Evolutionary conservation across 2,329 filamentous ascomycete species (phyloP).

Genomic region (Myrmaecium sp.): DNA sequence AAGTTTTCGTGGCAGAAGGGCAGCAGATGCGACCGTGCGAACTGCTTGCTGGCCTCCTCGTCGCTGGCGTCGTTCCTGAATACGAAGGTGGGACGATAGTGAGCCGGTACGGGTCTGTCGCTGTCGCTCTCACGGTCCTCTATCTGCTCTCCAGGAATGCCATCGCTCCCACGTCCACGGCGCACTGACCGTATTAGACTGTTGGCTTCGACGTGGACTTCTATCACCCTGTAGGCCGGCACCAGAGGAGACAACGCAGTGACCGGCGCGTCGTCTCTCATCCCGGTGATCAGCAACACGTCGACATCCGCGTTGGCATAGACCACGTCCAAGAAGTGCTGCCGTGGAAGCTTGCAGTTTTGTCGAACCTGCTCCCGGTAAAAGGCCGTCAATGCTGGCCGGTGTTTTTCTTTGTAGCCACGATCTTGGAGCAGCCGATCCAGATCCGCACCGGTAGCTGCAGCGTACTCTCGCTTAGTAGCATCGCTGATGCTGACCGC

Average conservation of each 20-base stretch:
- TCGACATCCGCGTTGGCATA: slow-evolving; percentile 25
- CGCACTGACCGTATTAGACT: slow-evolving; percentile 21
- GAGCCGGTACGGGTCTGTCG: no score
- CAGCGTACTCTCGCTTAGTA: slow-evolving; percentile 41
- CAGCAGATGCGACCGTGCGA: slow-evolving; percentile 27
- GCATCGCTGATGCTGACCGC: slow-evolving; percentile 39
- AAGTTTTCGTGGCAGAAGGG: slow-evolving; percentile 32
- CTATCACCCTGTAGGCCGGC: slow-evolving; percentile 34
- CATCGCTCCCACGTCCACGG: slow-evolving; percentile 11
- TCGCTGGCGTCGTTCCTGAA: slow-evolving; percentile 37
- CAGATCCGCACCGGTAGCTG: slow-evolving; percentile 29
- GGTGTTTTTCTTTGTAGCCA: slow-evolving; percentile 44
- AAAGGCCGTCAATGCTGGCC: slow-evolving; percentile 33
- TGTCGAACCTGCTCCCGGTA: slow-evolving; percentile 29
- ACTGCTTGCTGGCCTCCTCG: slow-evolving; percentile 19
- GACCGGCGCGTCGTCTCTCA: slow-evolving; percentile 44
- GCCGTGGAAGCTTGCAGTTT: slow-evolving; percentile 30
- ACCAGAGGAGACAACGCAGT: slow-evolving; percentile 37
- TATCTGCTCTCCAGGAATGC: no score
- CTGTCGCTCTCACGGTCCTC: no score
- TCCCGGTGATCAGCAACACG: slow-evolving; percentile 44
- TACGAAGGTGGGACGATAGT: slow-evolving; percentile 27
- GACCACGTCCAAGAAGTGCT: slow-evolving; percentile 35
- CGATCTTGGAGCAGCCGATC: slow-evolving; percentile 35
- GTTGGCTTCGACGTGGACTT: slow-evolving; percentile 32